Base-by-base conservation (phyloP, 202 grass and related monocot species). In the Zoysia matrella region DNA sequence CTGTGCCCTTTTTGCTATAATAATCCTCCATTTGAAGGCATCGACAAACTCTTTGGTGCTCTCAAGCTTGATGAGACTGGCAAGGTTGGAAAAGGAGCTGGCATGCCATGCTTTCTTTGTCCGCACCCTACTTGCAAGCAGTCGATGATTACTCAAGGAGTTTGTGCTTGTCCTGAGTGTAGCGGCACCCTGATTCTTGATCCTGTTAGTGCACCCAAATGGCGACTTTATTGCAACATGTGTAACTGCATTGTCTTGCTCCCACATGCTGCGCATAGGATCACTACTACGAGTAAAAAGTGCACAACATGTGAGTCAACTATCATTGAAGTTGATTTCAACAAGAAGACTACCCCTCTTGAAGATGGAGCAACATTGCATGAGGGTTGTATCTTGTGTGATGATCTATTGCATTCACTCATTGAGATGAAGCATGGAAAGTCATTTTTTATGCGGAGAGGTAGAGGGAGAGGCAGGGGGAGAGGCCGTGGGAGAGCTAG, bases 101-200 rank as follows among this genome's bases (percentile, higher is more conserved):
- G 92, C 71, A 98, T 98, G 95, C 95, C 92, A 0, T 98, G 95
- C 67, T 98, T 93, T 90, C 95, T 93, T 55, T 98, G 95, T 67
- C 92, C 85, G 0, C 95, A 98, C 83, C 95, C 95, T 0, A 95
- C 95, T 52, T 98, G 95, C 70, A 88, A 90, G 60, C 92, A 98
- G 56, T 98, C 95, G 16, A 86, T 98, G 80, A 98, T 98, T 82
- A 91, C 88, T 9, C 90, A 91, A 88, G 95, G 95, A 60, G 95
- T 98, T 39, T 98, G 95, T 58, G 92, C 92, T 40, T 98, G 95
- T 86, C 95, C 95, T 56, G 95, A 98, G 82, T 98, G 95, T 66
- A 86, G 74, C 1, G 95, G 95, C 54, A 95, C 88, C 53, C 82
- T 98, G 46, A 85, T 95, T 84, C 95, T 98, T 11, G 90, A 98